Evolutionary conservation across 768 basidiomycete genomes (phyloP), one percentile per base, ranked within the genome.

Genomic region (Tylopilus plumbeoviolaceoides): DNA sequence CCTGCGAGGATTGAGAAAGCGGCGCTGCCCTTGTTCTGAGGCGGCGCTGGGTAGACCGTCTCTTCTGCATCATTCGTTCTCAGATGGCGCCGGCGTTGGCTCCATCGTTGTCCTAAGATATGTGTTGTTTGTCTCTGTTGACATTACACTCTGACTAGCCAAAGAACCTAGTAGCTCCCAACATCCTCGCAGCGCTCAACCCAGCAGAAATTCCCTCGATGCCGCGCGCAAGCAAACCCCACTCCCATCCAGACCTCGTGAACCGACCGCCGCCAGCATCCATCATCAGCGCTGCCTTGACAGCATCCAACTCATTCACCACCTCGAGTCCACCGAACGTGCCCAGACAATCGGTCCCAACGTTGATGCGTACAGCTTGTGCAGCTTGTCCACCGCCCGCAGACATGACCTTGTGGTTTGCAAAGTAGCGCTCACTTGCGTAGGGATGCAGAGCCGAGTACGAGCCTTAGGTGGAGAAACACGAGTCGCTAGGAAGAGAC

Each of bases 301-400:
- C 59, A 0, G 82, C 74, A 53, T 88, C 86, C 15, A 97, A 70
- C 70, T 98, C 94, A 62, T 98, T 97, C 41, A 98, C 60, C 11
- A 97, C 83, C 62, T 98, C 95, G 18, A 98, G 65, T 2, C 97
- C 15, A 86, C 79, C 0, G 89, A 88, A 48, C 95, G 82, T 3
- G 84, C 84, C 90, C 90, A 93, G 17, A 97, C 93, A 12, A 94
- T 63, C 2, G 86, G 83, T 23, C 76, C 79, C 31, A 73, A 71
- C 40, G 85, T 81, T 4, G 79, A 79, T 1, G 84, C 73, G 66
- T 95, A 98, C 17, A 98, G 63, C 61, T 91, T 91, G 72, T 95
- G 89, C 33, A 98, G 76, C 63, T 94, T 94, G 72, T 99, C 95
- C 45, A 89, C n/a, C n/a, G n/a, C n/a, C 80, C 2, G 84, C 83